phyloP scores from a whole-genome alignment of 805 yeast genomes.

The Candida krabiensis region DNA sequence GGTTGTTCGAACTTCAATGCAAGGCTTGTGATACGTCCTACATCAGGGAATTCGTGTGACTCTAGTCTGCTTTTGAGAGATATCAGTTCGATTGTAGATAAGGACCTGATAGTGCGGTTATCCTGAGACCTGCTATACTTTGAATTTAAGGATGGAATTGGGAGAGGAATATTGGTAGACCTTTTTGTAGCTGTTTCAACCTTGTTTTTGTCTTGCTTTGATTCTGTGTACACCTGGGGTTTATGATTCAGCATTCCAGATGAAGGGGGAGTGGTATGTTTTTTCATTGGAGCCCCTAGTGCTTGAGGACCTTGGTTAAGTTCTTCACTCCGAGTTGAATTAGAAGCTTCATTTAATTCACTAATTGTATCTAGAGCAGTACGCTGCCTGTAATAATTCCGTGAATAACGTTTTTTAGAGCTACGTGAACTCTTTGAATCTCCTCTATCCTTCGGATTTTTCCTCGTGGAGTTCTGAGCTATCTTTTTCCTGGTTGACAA shows the following conservation, averaged over 20 bases:
- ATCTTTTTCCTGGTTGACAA: not conserved
- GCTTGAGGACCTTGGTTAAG: not conserved
- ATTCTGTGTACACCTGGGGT: too few relatives aligned
- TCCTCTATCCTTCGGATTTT: not conserved
- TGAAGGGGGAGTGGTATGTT: not conserved
- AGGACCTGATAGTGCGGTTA: slow-evolving; percentile 9
- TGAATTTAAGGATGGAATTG: slow-evolving; percentile 13
- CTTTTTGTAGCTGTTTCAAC: too few relatives aligned
- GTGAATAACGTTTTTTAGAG: slow-evolving; percentile 2
- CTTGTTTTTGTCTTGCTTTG: too few relatives aligned
- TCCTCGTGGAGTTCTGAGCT: not conserved
- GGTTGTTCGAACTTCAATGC: slow-evolving; percentile 20
- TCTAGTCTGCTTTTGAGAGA: slow-evolving; percentile 19
- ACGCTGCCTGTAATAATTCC: slow-evolving; percentile 1
- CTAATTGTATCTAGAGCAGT: slow-evolving; percentile 7
- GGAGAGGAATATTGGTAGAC: slow-evolving; percentile 5
- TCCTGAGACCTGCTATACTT: slow-evolving; percentile 14
- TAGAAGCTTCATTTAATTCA: slow-evolving; percentile 3
- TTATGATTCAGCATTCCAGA: not conserved
- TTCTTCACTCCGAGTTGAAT: not conserved
- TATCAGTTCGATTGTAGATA: slow-evolving; percentile 20
- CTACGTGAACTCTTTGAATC: not conserved
- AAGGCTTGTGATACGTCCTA: slow-evolving; percentile 18
- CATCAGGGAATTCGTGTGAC: slow-evolving; percentile 15
- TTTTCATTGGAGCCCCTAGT: not conserved